These are phyloP conservation scores for Cryptococcus neoformans DNA, from an alignment of 1,284 basidiomycete genomes.

Conservation along the genomic window DNA sequence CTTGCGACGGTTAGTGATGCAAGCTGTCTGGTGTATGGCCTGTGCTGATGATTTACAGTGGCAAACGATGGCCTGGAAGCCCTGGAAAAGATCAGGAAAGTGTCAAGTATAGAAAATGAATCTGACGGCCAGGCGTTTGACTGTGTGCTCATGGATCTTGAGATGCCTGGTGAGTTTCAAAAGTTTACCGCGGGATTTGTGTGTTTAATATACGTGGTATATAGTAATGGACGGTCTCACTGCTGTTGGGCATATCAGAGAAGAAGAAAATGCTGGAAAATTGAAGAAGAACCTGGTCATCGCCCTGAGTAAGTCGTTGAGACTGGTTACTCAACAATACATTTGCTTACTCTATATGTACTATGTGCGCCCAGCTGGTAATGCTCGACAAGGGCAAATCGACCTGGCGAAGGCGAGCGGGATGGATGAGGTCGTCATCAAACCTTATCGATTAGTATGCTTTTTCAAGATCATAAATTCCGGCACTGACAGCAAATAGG, in stretches of 20 bases:
- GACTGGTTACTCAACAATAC: background rate
- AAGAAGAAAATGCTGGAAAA: constrained; percentile 31
- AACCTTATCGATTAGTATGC: constrained; percentile 36
- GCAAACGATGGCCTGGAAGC: constrained; percentile 51
- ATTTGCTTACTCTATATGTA: background rate
- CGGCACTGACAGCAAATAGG: constrained; percentile 5
- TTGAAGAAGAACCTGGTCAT: constrained; percentile 32
- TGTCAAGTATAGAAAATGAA: constrained; percentile 14
- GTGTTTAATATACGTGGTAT: background rate
- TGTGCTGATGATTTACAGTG: constrained; percentile 12
- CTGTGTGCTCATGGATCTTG: constrained; percentile 46
- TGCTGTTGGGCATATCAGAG: constrained; percentile 35
- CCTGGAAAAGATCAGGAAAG: constrained; percentile 43
- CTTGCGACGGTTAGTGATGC: constrained; percentile 24
- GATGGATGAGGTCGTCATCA: constrained; percentile 39
- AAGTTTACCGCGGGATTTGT: background rate
- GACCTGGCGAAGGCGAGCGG: constrained; percentile 28
- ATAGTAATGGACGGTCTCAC: constrained; percentile 47
- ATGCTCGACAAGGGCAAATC: constrained; percentile 38
- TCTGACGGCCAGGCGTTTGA: constrained; percentile 30
- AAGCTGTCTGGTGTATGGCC: background rate
- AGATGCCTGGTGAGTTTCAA: constrained; percentile 38
- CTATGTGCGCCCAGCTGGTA: constrained; percentile 22
- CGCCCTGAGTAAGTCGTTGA: constrained; percentile 35
- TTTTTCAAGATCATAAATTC: background rate